Conservation (phyloP, 345 rosid genomes). For the Euphorbia lathyris region DNA sequence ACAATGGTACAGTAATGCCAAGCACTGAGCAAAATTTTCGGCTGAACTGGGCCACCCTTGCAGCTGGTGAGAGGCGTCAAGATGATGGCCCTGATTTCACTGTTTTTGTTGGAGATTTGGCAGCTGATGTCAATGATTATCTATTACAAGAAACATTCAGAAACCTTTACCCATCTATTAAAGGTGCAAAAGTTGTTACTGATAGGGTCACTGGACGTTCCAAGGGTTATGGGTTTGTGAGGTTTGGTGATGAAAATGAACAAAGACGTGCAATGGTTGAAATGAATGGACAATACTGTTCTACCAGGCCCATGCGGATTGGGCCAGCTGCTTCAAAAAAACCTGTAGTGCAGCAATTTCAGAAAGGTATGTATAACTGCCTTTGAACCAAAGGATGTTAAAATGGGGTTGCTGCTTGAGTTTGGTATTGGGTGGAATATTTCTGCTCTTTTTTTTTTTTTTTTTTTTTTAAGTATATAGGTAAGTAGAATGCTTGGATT, state of each 20-base stretch:
- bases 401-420: slow-evolving; percentile 4
- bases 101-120: slow-evolving; percentile 87
- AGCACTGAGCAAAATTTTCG: slow-evolving; percentile 69
- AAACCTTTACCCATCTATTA: slow-evolving; percentile 56
- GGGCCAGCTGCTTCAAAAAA: slow-evolving; percentile 93
- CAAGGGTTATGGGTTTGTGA: slow-evolving; percentile 96
- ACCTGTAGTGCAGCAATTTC: slow-evolving; percentile 59
- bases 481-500: slow-evolving; percentile 30
- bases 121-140: slow-evolving; percentile 84
- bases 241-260: slow-evolving; percentile 79
- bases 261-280: slow-evolving; percentile 86
- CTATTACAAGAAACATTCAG: slow-evolving; percentile 73
- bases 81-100: slow-evolving; percentile 84
- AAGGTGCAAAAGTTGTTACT: slow-evolving; percentile 88
- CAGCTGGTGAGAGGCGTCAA: slow-evolving; percentile 84
- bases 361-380: slow-evolving; percentile 48
- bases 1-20: slow-evolving; percentile 81
- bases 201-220: slow-evolving; percentile 91
- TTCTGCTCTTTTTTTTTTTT: not conserved
- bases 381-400: not conserved
- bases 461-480: slow-evolving; percentile 8
- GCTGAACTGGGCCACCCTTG: slow-evolving; percentile 87
- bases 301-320: slow-evolving; percentile 88
- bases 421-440: not conserved
- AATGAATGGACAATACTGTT: slow-evolving; percentile 85